Percentiles rank a stretch among this genome's conserved stretches.
These are phyloP conservation scores for Pyrenochaeta sp. DNA, from an alignment of 2,329 filamentous ascomycete genomes.

Conservation along the genomic window DNA sequence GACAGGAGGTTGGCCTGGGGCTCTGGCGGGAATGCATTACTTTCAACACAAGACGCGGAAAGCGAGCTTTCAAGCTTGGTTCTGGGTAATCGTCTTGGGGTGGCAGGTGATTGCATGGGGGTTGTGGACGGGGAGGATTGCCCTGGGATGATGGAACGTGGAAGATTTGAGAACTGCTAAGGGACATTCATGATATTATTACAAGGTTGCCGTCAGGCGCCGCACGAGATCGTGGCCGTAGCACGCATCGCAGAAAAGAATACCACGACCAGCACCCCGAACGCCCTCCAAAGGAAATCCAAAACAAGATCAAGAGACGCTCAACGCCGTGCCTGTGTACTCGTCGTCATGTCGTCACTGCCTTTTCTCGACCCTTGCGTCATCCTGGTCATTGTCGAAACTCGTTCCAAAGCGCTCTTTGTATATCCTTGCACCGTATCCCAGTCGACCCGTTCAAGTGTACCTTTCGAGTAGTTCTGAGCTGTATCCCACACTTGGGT, in stretches of 20 bases:
- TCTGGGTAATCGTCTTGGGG: constrained; percentile 41
- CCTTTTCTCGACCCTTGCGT: constrained; percentile 16
- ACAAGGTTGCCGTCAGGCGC: background rate
- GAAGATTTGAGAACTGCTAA: background rate
- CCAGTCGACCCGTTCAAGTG: constrained; percentile 17
- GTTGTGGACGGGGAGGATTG: constrained; percentile 25
- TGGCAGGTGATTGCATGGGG: constrained; percentile 41
- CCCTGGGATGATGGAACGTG: background rate
- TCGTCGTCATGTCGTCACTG: constrained; percentile 13
- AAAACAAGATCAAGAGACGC: background rate
- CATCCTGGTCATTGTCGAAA: constrained; percentile 26
- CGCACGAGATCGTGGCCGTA: background rate
- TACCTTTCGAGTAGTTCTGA: constrained; percentile 26
- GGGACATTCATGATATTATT: background rate
- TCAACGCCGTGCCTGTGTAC: background rate
- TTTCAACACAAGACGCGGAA: constrained; percentile 50
- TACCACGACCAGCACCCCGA: background rate
- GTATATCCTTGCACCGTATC: constrained; percentile 21
- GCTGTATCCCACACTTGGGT: constrained; percentile 34
- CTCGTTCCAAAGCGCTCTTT: constrained; percentile 25
- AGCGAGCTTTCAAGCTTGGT: constrained; percentile 35
- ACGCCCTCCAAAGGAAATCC: background rate
- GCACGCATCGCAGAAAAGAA: background rate
- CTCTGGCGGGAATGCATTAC: constrained; percentile 43
- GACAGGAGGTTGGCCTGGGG: constrained; percentile 47